These are phyloP conservation scores for Metschnikowia matae DNA, from an alignment of 805 yeast genomes.

Conservation along the genomic window DNA sequence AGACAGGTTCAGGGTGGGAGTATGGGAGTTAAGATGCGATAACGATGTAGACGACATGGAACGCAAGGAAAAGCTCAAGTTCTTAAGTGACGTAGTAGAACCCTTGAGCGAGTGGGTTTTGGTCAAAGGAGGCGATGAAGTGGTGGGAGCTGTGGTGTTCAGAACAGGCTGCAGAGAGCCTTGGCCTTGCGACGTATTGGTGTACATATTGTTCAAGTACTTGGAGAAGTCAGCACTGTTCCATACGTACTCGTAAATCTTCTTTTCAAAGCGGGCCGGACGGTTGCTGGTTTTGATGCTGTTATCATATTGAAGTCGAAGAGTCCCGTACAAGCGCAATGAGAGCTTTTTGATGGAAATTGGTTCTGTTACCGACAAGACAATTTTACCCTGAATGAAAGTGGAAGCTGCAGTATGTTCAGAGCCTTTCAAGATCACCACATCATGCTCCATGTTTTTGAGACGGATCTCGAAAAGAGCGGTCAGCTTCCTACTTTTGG, in stretches of 20 bases:
- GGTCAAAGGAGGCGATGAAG: constrained; percentile 7
- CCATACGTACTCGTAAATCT: constrained; percentile 76
- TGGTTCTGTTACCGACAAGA: constrained; percentile 72
- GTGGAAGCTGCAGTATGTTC: constrained; percentile 75
- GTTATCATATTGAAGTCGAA: constrained; percentile 58
- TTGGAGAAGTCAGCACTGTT: constrained; percentile 57
- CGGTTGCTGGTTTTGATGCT: constrained; percentile 41
- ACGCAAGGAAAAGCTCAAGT: constrained; percentile 28
- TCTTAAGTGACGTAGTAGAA: constrained; percentile 43
- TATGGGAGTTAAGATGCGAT: constrained; percentile 11
- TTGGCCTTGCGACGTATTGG: constrained; percentile 19
- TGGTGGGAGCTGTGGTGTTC: not conserved
- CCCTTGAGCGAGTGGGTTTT: constrained; percentile 29
- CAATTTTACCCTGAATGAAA: constrained; percentile 71
- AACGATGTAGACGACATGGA: constrained; percentile 33
- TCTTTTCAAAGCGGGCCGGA: constrained; percentile 53
- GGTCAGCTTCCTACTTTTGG: constrained; percentile 23
- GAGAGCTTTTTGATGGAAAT: constrained; percentile 60
- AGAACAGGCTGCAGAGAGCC: constrained; percentile 3
- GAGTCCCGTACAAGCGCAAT: constrained; percentile 61
- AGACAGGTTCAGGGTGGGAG: constrained; percentile 18
- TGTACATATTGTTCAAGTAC: constrained; percentile 29
- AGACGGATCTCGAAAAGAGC: constrained; percentile 50
- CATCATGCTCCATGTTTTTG: constrained; percentile 68
- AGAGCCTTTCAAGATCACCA: constrained; percentile 74